These are phyloP conservation scores for Bisporella sp. DNA, from an alignment of 2,329 filamentous ascomycete species.

Conservation along the genomic window DNA sequence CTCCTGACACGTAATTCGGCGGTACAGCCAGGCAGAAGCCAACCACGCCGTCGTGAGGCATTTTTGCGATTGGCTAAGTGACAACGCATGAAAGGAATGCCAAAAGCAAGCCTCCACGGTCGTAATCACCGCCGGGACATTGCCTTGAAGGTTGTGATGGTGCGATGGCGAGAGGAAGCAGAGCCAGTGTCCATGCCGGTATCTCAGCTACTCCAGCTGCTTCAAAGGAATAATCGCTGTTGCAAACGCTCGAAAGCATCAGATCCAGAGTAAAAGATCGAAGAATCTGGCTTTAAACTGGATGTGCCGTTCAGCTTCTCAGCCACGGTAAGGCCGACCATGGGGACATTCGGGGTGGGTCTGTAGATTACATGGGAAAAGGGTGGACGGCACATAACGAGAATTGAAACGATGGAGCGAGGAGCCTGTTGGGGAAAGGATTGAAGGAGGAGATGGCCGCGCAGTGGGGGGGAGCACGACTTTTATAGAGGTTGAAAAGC, in stretches of 20 bases:
- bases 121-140: no score
- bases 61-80: constrained; percentile 1
- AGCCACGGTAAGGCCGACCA: background rate
- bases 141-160: background rate
- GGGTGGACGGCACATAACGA: no score
- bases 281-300: constrained; percentile 1
- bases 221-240: background rate
- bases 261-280: background rate
- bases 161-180: background rate
- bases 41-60: background rate
- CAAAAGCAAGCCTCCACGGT: no score
- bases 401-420: no score
- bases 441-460: no score
- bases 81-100: background rate
- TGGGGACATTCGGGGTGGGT: no score
- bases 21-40: background rate
- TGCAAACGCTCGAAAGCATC: background rate
- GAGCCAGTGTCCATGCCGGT: background rate
- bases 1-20: background rate
- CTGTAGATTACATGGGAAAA: no score
- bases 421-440: no score
- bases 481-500: no score
- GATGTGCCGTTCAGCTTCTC: background rate
- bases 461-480: no score
- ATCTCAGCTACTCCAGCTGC: background rate